Base-by-base conservation (phyloP, 495 filamentous ascomycete genomes). In the Gamarada debralockiae region DNA sequence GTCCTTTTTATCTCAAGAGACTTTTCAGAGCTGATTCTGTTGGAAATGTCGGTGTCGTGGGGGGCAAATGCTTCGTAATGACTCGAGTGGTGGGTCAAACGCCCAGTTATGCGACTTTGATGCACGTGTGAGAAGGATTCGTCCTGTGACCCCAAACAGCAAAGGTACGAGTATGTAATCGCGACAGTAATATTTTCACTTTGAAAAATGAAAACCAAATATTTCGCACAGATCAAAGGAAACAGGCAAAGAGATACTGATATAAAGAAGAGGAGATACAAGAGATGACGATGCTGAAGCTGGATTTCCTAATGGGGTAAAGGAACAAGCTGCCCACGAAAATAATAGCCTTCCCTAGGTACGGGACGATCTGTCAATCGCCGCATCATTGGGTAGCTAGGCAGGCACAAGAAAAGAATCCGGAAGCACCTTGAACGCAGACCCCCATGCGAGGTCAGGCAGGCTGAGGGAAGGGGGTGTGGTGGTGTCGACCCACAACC, bases 291-390 rank as follows among this genome's bases (percentile, higher is more conserved):
- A 29, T 10, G 27, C 10, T 29, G 27, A 18, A 15, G 17, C n/a
- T n/a, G 37, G 12, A 40, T 44, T 22, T 44, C 41, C 41, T 10
- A 44, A 44, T 23, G 41, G 41, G 41, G 41, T 7, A 44, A 44
- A 4, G 41, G 41, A 44, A 44, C 12, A 9, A 23, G 21, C 23
- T 8, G 8, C 8, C 23, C 10, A 14, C 41, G 41, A 44, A 22
- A 22, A 44, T 44, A 2, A 18, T 24, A 25, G 9, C 41, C 17
- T 24, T 10, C 3, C 18, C 21, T 44, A 14, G 36, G 6, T 39
- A 29, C 27, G 27, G 10, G 10, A 29, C 4, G 27, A 5, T 29
- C 4, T 5, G 10, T 5, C 4, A 10, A 29, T 17, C 2, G 1
- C 37, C 9, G 2, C n/a, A 2, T 40, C 2, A 40, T 40, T 40